Percentiles rank a stretch among this genome's conserved stretches.
These are phyloP conservation scores for Termitomyces sp. DNA, from an alignment of 768 basidiomycete genomes.

Conservation along the genomic window DNA sequence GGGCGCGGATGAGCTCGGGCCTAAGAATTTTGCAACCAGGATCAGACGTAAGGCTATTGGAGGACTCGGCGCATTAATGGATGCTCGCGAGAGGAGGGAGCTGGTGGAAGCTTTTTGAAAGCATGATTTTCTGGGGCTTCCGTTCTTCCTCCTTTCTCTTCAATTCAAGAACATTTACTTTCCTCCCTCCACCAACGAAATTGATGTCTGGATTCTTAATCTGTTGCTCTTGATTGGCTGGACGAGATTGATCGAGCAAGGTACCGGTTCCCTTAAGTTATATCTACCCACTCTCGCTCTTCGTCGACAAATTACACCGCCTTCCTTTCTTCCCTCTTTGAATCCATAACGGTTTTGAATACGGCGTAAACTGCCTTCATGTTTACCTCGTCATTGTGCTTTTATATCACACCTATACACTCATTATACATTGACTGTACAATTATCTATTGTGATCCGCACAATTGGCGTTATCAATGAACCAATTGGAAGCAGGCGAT, in stretches of 20 bases:
- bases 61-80: slow-evolving; percentile 73
- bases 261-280: slow-evolving; percentile 6
- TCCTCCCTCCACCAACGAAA: slow-evolving; percentile 3
- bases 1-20: slow-evolving; percentile 79
- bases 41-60: slow-evolving; percentile 83
- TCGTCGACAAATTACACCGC: background rate
- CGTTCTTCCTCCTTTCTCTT: slow-evolving; percentile 15
- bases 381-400: slow-evolving; percentile 15
- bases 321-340: slow-evolving; percentile 3
- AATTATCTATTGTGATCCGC: background rate
- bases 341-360: slow-evolving; percentile 7
- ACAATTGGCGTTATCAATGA: background rate
- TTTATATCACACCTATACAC: slow-evolving; percentile 16
- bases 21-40: slow-evolving; percentile 85
- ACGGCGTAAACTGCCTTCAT: slow-evolving; percentile 8
- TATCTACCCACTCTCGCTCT: slow-evolving; percentile 11
- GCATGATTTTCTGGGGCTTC: slow-evolving; percentile 7
- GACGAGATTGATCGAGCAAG: slow-evolving; percentile 14
- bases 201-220: slow-evolving; percentile 9
- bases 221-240: slow-evolving; percentile 13
- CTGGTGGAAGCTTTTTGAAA: slow-evolving; percentile 63
- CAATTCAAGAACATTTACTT: background rate
- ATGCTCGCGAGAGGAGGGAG: slow-evolving; percentile 75
- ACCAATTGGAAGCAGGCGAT: background rate
- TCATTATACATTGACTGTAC: slow-evolving; percentile 12